Evolutionary conservation across 1,139 yeast species (phyloP).

Genomic region (Taphrina betulina): DNA sequence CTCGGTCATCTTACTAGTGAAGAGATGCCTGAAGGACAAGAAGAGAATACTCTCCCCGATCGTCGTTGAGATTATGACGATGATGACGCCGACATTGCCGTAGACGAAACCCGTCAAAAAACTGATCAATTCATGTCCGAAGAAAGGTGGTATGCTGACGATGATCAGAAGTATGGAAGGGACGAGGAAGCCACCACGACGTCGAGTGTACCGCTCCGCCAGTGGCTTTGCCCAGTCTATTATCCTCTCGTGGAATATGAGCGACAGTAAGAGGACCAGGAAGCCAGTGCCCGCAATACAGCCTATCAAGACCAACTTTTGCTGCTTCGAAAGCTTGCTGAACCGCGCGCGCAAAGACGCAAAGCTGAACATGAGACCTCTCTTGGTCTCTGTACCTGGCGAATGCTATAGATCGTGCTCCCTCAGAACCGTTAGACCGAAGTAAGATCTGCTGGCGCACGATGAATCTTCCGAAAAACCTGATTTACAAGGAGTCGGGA

Average conservation of each 20-base stretch:
- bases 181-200: constrained; percentile 31
- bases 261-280: constrained; percentile 7
- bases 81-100: constrained; percentile 25
- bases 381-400: too few species aligned
- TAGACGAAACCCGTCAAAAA: constrained; percentile 34
- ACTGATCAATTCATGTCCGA: constrained; percentile 32
- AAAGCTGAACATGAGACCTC: too few species aligned
- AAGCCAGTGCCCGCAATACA: constrained; percentile 3
- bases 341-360: constrained; percentile 15
- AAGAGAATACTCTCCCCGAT: constrained; percentile 33
- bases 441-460: too few species aligned
- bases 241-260: constrained; percentile 28
- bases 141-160: constrained; percentile 33
- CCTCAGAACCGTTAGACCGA: too few species aligned
- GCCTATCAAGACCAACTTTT: constrained; percentile 11
- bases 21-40: constrained; percentile 28
- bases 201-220: constrained; percentile 24
- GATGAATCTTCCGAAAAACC: too few species aligned
- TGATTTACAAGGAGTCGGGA: too few species aligned
- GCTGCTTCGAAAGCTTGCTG: constrained; percentile 6
- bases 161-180: constrained; percentile 24
- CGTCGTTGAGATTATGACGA: constrained; percentile 30
- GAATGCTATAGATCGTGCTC: too few species aligned
- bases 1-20: constrained; percentile 15
- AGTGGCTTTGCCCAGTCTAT: constrained; percentile 26